phyloP scores from a whole-genome alignment of 805 yeast genomes.

The Scheffersomyces stipitis region DNA sequence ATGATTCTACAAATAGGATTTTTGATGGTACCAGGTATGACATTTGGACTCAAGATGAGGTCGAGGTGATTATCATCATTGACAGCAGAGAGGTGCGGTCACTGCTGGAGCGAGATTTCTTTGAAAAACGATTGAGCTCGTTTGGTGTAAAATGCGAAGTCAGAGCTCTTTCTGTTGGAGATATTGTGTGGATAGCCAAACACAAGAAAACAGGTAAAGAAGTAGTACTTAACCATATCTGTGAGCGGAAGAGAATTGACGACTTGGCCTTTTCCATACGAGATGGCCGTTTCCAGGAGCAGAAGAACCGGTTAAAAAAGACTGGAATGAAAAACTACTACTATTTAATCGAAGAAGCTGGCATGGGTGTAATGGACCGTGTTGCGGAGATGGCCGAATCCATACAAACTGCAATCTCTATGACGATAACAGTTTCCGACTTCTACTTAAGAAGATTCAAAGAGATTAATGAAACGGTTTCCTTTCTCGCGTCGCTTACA shows the following conservation, averaged over 20 bases:
- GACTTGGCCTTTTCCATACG: conserved; percentile 79
- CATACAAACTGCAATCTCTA: conserved; percentile 72
- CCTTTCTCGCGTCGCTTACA: conserved; percentile 53
- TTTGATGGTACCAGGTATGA: conserved; percentile 34
- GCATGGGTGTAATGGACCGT: conserved; percentile 38
- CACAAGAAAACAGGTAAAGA: conserved; percentile 56
- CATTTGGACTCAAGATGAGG: conserved; percentile 64
- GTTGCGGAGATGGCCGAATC: conserved; percentile 55
- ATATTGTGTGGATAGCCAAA: conserved; percentile 84
- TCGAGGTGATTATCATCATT: conserved; percentile 58
- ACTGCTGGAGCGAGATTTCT: conserved; percentile 65
- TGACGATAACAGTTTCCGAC: conserved; percentile 61
- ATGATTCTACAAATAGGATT: conserved; percentile 22
- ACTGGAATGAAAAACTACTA: conserved; percentile 67
- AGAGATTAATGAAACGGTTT: conserved; percentile 72
- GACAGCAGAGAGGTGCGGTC: conserved; percentile 86
- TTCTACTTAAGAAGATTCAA: conserved; percentile 70
- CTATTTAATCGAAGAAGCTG: conserved; percentile 79
- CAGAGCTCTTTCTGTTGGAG: conserved; percentile 75
- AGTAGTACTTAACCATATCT: conserved; percentile 75
- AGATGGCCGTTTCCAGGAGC: conserved; percentile 90
- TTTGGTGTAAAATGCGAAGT: conserved; percentile 53
- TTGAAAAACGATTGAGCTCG: conserved; percentile 51
- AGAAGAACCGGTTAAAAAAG: conserved; percentile 70
- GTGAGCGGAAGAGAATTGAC: conserved; percentile 87